These are phyloP conservation scores for Myrica gale DNA, from an alignment of 306 rosid species.

Conservation along the genomic window DNA sequence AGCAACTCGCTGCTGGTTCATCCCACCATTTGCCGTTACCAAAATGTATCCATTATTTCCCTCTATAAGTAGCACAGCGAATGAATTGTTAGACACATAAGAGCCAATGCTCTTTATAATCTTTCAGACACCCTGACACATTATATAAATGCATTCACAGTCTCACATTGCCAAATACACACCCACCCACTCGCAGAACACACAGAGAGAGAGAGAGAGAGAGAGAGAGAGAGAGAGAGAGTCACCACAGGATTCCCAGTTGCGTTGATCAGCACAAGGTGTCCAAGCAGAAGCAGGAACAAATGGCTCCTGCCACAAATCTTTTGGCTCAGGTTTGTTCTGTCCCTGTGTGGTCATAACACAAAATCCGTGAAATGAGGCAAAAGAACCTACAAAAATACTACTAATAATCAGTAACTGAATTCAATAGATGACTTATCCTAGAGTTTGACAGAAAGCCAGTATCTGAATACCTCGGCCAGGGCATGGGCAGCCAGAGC, in stretches of 20 bases:
- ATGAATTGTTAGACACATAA: slow-evolving; percentile 27
- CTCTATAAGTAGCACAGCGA: slow-evolving; percentile 43
- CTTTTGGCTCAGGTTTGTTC: slow-evolving; percentile 86
- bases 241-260: slow-evolving; percentile 75
- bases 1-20: slow-evolving; percentile 94
- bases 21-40: slow-evolving; percentile 97
- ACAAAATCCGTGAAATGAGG: slow-evolving; percentile 36
- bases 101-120: background rate
- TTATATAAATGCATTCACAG: slow-evolving; percentile 12
- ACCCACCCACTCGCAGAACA: background rate
- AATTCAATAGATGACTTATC: too few relatives aligned
- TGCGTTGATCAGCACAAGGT: slow-evolving; percentile 84
- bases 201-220: slow-evolving; percentile 21
- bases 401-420: too few relatives aligned
- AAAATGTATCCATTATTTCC: slow-evolving; percentile 80
- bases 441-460: slow-evolving; percentile 11
- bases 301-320: slow-evolving; percentile 90
- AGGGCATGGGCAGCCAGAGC: slow-evolving; percentile 91
- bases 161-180: slow-evolving; percentile 14
- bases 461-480: slow-evolving; percentile 69
- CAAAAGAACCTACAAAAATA: background rate
- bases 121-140: slow-evolving; percentile 12
- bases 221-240: slow-evolving; percentile 21
- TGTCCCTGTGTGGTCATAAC: slow-evolving; percentile 46
- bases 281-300: slow-evolving; percentile 87